Evolutionary conservation across 176 grass and related monocot genomes (phyloP).

Genomic region (Carex scoparia): DNA sequence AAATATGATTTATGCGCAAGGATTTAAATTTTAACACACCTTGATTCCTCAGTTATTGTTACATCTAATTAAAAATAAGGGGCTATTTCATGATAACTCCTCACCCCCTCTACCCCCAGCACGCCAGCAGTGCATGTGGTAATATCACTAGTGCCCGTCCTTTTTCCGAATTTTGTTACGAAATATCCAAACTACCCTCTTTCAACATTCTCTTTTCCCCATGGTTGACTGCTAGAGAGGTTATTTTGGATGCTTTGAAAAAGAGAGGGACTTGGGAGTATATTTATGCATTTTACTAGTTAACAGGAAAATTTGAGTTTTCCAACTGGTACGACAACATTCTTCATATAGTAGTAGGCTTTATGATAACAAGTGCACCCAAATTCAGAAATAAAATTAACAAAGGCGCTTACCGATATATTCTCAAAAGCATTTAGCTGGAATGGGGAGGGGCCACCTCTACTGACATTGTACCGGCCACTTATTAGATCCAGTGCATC

Average conservation of each 20-base stretch:
- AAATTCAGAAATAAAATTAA: slow-evolving; percentile 2
- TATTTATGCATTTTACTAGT: neutral
- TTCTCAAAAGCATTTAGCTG: slow-evolving; percentile 65
- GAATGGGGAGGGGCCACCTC: slow-evolving; percentile 58
- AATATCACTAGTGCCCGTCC: neutral
- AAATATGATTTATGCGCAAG: slow-evolving; percentile 1
- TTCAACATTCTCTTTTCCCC: neutral
- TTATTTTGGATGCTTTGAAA: neutral
- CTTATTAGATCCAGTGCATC: slow-evolving; percentile 93
- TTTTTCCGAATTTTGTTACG: neutral
- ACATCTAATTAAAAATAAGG: too few relatives aligned
- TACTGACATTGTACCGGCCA: slow-evolving; percentile 59
- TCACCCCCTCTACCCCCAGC: too few relatives aligned
- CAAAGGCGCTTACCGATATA: slow-evolving; percentile 49
- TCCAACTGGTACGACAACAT: neutral
- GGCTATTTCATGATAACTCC: too few relatives aligned
- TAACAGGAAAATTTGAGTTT: neutral
- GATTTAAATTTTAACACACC: neutral
- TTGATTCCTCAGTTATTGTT: neutral
- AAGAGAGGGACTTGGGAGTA: neutral
- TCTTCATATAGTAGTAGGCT: neutral
- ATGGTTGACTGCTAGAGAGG: neutral
- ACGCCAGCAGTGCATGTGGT: neutral
- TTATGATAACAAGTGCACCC: neutral
- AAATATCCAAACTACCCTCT: neutral